Evolutionary conservation across 805 yeast genomes (phyloP).

Genomic region (Barnettozyma californica): DNA sequence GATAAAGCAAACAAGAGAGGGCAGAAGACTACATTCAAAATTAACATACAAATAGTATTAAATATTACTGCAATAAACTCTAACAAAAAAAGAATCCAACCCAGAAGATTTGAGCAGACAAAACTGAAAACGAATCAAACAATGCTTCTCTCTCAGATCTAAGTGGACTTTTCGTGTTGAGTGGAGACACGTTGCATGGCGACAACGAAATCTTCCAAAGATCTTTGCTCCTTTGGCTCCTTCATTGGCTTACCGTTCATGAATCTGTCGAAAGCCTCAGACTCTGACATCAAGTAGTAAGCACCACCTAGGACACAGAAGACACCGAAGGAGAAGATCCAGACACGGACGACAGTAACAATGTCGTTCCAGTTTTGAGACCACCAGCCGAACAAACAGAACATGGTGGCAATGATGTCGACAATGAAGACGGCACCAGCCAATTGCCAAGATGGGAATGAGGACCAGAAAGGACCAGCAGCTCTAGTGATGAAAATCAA

Average conservation of each 20-base stretch:
- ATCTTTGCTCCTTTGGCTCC: slow-evolving; percentile 54
- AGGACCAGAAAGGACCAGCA: slow-evolving; percentile 98
- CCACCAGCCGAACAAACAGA: slow-evolving; percentile 96
- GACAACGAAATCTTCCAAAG: slow-evolving; percentile 77
- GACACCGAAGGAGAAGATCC: slow-evolving; percentile 95
- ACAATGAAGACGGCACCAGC: slow-evolving; percentile 88
- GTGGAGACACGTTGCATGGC: slow-evolving; percentile 88
- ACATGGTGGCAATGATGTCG: slow-evolving; percentile 88
- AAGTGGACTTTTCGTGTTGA: slow-evolving; percentile 78
- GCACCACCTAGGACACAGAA: slow-evolving; percentile 97
- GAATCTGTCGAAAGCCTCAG: slow-evolving; percentile 73
- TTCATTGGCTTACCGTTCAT: slow-evolving; percentile 75
- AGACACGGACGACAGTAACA: slow-evolving; percentile 89
- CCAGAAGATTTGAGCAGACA: slow-evolving; percentile 5
- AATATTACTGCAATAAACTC: slow-evolving; percentile 3
- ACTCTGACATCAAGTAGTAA: slow-evolving; percentile 86
- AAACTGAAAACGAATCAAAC: slow-evolving; percentile 5
- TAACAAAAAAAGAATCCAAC: slow-evolving; percentile 1
- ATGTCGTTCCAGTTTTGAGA: slow-evolving; percentile 96
- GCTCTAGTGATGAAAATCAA: slow-evolving; percentile 95
- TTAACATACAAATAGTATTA: slow-evolving; percentile 2
- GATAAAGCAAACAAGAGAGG: neutral
- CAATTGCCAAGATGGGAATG: slow-evolving; percentile 94
- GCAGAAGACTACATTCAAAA: neutral
- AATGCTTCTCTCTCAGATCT: slow-evolving; percentile 19